phyloP scores from a whole-genome alignment of 2,329 filamentous ascomycete species.

The Sporothrix dimorphospora region DNA sequence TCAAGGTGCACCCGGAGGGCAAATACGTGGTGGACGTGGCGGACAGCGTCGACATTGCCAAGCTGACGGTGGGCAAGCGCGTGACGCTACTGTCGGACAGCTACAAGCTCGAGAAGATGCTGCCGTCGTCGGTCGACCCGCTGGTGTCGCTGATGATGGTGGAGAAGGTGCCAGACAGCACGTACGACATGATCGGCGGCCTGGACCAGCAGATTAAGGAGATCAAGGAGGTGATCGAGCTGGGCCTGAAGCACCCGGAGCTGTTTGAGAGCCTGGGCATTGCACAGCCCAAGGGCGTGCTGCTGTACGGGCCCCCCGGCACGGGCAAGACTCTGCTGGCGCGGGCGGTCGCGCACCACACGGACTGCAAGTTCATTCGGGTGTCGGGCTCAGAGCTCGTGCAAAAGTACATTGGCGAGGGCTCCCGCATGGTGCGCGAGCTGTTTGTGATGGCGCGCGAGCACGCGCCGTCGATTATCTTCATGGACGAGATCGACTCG shows the following conservation, averaged over 20 bases:
- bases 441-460: slow-evolving; percentile 99
- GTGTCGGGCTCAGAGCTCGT: slow-evolving; percentile 95
- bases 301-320: slow-evolving; percentile 94
- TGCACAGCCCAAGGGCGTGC: slow-evolving; percentile 94
- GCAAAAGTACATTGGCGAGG: slow-evolving; percentile 99
- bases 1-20: slow-evolving; percentile 98
- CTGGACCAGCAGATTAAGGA: slow-evolving; percentile 99
- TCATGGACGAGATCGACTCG: slow-evolving; percentile 99
- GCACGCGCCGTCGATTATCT: slow-evolving; percentile 97
- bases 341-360: slow-evolving; percentile 95
- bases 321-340: slow-evolving; percentile 96
- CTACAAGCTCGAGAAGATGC: slow-evolving; percentile 98
- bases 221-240: slow-evolving; percentile 99
- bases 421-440: slow-evolving; percentile 96
- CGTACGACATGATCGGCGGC: slow-evolving; percentile 99
- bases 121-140: slow-evolving; percentile 96
- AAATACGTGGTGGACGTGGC: slow-evolving; percentile 99
- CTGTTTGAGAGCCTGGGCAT: slow-evolving; percentile 99
- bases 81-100: slow-evolving; percentile 95
- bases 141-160: slow-evolving; percentile 99
- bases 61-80: slow-evolving; percentile 96
- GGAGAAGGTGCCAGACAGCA: slow-evolving; percentile 98
- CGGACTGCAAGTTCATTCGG: slow-evolving; percentile 98
- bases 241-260: slow-evolving; percentile 96
- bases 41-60: slow-evolving; percentile 90